Conservation (phyloP, 257 asterid species). For the Przewalskia tangutica region DNA sequence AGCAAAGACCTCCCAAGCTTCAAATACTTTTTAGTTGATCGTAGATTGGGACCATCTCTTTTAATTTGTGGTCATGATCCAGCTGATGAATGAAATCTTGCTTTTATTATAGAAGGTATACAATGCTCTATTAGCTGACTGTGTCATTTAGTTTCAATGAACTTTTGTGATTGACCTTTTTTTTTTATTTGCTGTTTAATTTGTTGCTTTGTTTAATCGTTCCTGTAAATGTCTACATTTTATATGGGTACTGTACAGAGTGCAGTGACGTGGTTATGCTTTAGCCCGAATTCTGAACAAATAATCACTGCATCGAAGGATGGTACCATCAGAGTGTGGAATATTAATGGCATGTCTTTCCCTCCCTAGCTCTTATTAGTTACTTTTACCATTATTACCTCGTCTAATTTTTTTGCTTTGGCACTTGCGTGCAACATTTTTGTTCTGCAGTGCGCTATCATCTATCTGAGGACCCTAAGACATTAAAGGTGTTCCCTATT, state of each 20-base stretch:
- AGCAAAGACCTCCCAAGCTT: background rate
- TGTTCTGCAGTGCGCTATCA: constrained; percentile 80
- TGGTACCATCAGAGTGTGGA: constrained; percentile 87
- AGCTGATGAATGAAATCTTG: background rate
- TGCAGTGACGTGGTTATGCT: constrained; percentile 99
- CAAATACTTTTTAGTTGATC: background rate
- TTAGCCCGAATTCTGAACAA: constrained; percentile 76
- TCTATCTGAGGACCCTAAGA: constrained; percentile 91
- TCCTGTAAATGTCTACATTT: background rate
- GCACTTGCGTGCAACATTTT: background rate
- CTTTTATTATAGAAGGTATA: background rate
- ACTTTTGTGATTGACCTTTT: background rate
- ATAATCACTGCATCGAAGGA: constrained; percentile 94
- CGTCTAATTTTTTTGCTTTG: background rate
- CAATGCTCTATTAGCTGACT: background rate
- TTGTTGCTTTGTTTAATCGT: background rate
- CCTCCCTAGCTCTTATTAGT: background rate
- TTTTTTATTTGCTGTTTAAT: background rate
- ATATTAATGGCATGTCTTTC: constrained; percentile 60
- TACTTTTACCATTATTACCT: background rate
- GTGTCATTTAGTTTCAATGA: background rate
- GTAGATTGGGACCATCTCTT: background rate
- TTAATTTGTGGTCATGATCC: background rate
- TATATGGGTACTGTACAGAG: constrained; percentile 46
- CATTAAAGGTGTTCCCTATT: constrained; percentile 78